Evolutionary conservation across 768 basidiomycete species (phyloP), one percentile per base, ranked within the genome.

Genomic region (Gymnopilus dilepis): DNA sequence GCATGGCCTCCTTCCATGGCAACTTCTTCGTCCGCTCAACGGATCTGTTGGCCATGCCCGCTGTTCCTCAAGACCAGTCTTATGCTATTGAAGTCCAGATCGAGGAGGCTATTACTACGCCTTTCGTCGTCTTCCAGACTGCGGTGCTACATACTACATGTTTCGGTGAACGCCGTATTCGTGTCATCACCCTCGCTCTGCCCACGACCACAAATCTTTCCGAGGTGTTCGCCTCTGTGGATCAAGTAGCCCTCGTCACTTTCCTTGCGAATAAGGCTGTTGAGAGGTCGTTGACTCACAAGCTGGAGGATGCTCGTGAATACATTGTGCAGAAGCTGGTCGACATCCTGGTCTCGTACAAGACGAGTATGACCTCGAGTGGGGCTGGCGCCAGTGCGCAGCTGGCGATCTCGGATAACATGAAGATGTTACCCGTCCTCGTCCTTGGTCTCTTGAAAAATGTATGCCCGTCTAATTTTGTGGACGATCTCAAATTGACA

Each of bases 21-120:
- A 99, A 98, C 80, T 97, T 98, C 82, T 99, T 99, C 72, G 94
- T 97, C 59, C 90, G 97, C 55, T 97, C 95, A 22, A 99, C 97
- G 21, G 97, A 99, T 76, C 85, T 98, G 4, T 84, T 98, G 34
- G 94, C 97, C 3, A 92, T 98, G 84, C 95, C 97, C 2, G 90
- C 95, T 7, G 96, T 99, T n/a, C 95, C 97, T 15, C 88, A 92
- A 69, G 95, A 99, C 69, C 93, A 97, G 73, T 95, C 92, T 17
- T 99, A 99, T 73, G 90, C 91, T 11, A 96, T 99, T 69, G 97
- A 99, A 73, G 82, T 98, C 11, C 91, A 96, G 72, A 93, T 99
- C 64, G 97, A 99, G 73, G 97, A 99, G 73, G 91, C 91, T 34
- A 84, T 99, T 66, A 94, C 90, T 0, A 82, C 90, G 26, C 92